Conservation (phyloP, 2,329 filamentous ascomycete genomes). For the Cryphonectria parasitica region DNA sequence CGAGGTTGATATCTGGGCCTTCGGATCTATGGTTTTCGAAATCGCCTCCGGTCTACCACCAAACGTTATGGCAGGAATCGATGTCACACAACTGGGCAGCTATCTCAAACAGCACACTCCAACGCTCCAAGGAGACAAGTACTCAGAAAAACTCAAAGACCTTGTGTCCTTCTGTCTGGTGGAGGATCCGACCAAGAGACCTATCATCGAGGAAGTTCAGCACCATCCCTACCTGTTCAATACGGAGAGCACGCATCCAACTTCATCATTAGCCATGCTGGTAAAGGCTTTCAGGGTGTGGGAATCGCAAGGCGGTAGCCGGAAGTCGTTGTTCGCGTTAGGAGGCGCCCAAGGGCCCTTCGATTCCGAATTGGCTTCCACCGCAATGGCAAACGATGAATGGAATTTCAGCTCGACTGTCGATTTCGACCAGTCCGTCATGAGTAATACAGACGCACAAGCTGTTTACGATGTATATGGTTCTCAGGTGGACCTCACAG, state of each 20-base stretch:
- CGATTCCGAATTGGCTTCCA: conserved; percentile 47
- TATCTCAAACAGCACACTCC: conserved; percentile 66
- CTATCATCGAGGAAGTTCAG: conserved; percentile 70
- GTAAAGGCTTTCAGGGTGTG: conserved; percentile 75
- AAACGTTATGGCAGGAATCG: conserved; percentile 61
- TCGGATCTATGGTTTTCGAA: conserved; percentile 79
- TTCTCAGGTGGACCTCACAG: conserved; percentile 53
- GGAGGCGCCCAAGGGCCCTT: conserved; percentile 61
- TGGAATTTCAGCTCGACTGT: conserved; percentile 71
- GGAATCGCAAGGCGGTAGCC: conserved; percentile 74
- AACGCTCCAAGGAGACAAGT: conserved; percentile 71
- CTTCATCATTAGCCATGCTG: conserved; percentile 64
- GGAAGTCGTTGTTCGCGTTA: conserved; percentile 65
- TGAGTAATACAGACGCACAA: conserved; percentile 57
- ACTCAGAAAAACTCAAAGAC: conserved; percentile 69
- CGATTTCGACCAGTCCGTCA: conserved; percentile 64
- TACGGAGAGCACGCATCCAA: conserved; percentile 66
- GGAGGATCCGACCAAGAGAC: conserved; percentile 68
- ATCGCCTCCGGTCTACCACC: conserved; percentile 79
- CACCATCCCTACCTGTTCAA: conserved; percentile 70
- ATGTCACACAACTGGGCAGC: conserved; percentile 56
- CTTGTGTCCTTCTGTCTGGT: conserved; percentile 75
- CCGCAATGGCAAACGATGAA: conserved; percentile 58
- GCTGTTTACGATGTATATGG: conserved; percentile 64
- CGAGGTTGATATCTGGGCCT: conserved; percentile 83